phyloP scores from a whole-genome alignment of 225 moss, liverwort and hornwort species.

The Pseudisothecium myosuroides region DNA sequence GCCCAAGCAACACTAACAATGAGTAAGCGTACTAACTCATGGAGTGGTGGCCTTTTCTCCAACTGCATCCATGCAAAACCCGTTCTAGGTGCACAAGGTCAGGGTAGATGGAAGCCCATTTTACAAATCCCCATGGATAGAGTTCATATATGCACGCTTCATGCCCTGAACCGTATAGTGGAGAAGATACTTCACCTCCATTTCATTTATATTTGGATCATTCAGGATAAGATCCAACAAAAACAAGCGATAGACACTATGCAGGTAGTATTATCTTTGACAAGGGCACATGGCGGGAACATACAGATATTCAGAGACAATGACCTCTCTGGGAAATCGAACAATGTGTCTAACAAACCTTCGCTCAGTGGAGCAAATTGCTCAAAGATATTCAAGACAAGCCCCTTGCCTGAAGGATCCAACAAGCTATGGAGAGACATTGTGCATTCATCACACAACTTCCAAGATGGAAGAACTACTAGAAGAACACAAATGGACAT shows the following conservation, averaged over 20 bases:
- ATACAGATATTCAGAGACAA: not conserved
- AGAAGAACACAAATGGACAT: not conserved
- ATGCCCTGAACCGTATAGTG: not conserved
- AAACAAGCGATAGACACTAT: not conserved
- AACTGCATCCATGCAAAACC: not conserved
- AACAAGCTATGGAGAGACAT: not conserved
- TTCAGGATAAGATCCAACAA: too few species aligned
- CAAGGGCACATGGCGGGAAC: not conserved
- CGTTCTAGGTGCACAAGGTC: fast-evolving
- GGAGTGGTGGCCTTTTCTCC: not conserved
- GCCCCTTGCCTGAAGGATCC: not conserved
- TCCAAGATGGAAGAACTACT: not conserved
- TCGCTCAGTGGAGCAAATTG: not conserved
- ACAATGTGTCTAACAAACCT: not conserved
- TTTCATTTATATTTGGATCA: not conserved
- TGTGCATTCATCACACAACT: not conserved
- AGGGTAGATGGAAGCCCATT: not conserved
- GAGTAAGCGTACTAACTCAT: not conserved
- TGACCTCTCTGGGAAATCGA: not conserved
- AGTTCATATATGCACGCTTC: not conserved
- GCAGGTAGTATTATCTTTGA: not conserved
- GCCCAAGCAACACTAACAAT: too few species aligned
- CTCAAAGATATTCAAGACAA: not conserved
- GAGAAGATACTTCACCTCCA: not conserved
- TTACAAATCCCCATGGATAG: not conserved